A percentile compares a stretch with the other conserved stretches of the same genome.
Conservation (phyloP, 768 basidiomycete genomes). For the Termitomyces sp. region DNA sequence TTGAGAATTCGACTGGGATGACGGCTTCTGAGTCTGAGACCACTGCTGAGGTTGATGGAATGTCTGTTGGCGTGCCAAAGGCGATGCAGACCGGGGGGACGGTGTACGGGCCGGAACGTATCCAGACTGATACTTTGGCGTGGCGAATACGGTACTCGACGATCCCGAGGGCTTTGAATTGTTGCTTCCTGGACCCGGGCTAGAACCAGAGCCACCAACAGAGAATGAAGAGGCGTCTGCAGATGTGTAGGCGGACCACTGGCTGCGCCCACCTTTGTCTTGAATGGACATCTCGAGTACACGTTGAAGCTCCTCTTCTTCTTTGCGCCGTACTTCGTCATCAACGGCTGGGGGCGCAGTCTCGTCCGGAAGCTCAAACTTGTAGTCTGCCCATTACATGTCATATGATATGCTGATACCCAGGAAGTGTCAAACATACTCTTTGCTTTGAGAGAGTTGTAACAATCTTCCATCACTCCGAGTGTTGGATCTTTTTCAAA, state of each 20-base stretch:
- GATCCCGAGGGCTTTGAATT: slow-evolving; percentile 15
- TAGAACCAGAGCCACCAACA: slow-evolving; percentile 18
- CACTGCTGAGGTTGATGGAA: slow-evolving; percentile 16
- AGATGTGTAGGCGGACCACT: slow-evolving; percentile 42
- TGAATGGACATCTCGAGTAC: slow-evolving; percentile 91
- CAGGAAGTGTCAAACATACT: slow-evolving; percentile 36
- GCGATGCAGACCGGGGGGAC: slow-evolving; percentile 22
- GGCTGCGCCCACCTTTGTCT: slow-evolving; percentile 76
- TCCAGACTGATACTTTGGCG: slow-evolving; percentile 42
- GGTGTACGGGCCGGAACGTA: slow-evolving; percentile 56
- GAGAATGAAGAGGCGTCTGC: slow-evolving; percentile 22
- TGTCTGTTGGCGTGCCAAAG: background rate
- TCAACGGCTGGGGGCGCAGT: slow-evolving; percentile 65
- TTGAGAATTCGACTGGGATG: slow-evolving; percentile 11
- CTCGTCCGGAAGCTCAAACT: slow-evolving; percentile 59
- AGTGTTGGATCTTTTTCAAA: slow-evolving; percentile 77
- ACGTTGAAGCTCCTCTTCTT: slow-evolving; percentile 93
- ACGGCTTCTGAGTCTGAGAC: slow-evolving; percentile 16
- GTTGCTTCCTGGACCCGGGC: slow-evolving; percentile 12
- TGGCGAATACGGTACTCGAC: slow-evolving; percentile 17
- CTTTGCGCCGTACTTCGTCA: slow-evolving; percentile 74
- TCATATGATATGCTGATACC: background rate
- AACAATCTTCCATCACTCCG: slow-evolving; percentile 89
- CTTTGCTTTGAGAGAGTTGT: slow-evolving; percentile 75
- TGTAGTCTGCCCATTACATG: slow-evolving; percentile 47